Conservation (phyloP, 768 basidiomycete genomes). For the Trametes maxima region DNA sequence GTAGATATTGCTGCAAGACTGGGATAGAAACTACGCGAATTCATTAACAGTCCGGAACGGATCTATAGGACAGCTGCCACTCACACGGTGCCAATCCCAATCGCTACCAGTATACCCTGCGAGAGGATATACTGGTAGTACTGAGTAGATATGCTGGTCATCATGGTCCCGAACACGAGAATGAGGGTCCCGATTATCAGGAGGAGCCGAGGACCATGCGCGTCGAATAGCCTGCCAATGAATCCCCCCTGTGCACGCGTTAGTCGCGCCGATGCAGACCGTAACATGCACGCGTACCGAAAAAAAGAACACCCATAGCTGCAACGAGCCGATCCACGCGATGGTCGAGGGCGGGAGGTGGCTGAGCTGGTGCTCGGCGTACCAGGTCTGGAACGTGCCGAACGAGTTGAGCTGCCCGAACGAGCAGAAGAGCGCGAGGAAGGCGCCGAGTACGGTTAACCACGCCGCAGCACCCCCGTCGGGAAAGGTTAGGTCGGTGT, state of each 20-base stretch:
- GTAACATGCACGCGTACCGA: constrained; percentile 45
- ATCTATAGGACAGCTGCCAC: constrained; percentile 30
- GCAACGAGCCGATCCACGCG: constrained; percentile 70
- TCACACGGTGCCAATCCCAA: constrained; percentile 64
- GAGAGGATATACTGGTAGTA: constrained; percentile 64
- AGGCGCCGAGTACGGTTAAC: constrained; percentile 64
- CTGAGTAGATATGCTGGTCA: constrained; percentile 57
- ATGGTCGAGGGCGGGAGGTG: constrained; percentile 55
- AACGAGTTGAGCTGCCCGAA: constrained; percentile 76
- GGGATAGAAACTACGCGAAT: constrained; percentile 60
- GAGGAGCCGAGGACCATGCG: constrained; percentile 56
- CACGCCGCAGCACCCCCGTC: constrained; percentile 39
- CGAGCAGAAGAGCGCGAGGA: constrained; percentile 65
- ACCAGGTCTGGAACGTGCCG: constrained; percentile 73
- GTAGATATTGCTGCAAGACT: constrained; percentile 66
- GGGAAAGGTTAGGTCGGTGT: constrained; percentile 13
- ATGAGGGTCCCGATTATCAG: constrained; percentile 53
- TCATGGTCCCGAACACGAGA: constrained; percentile 52
- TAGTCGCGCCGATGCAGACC: neutral
- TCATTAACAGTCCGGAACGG: constrained; percentile 11
- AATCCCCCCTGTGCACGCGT: constrained; percentile 51
- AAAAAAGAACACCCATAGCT: constrained; percentile 72
- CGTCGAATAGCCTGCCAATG: constrained; percentile 63
- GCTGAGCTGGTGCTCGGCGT: constrained; percentile 58
- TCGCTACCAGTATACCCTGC: constrained; percentile 65